Evolutionary conservation across 768 basidiomycete species (phyloP), one percentile per base, ranked within the genome.

Genomic region (Crassisporium funariophilum): DNA sequence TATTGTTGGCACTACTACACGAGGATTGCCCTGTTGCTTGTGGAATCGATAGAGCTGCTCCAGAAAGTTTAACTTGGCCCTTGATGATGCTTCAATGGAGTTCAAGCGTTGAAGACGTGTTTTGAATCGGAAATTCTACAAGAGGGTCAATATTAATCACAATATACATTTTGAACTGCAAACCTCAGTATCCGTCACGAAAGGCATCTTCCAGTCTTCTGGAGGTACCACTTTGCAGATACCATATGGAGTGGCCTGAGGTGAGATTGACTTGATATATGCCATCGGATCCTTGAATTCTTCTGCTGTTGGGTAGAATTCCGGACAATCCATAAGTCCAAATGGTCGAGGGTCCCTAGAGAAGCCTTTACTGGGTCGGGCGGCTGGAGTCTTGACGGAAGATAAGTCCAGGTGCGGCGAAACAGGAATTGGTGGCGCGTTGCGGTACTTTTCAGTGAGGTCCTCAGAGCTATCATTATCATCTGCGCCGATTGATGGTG

Each of bases 221-320:
- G 97, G 97, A 51, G 97, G 97, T 19, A 98, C 81, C 46, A 99
- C 83, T 74, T 99, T 99, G 73, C 91, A 95, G 58, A 99, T 93
- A 19, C 97, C 97, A 62, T 81, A 91, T 38, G 81, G 69, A 62
- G 74, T 77, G 0, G 88, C 95, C 23, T 74, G 68, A 41, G 81
- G 80, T 15, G 84, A 78, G 54, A 95, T 88, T 48, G 83, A 83
- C 63, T 81, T 82, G 66, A 99, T 89, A 68, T 98, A 99, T 35
- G 81, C 79, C 87, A 97, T 87, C 27, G 95, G 93, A 70, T 98
- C 91, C 62, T 81, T 83, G 68, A 94, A 99, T 67, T 99, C 89
- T 47, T 93, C 95, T n/a, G 70, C 62, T 1, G 86, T 88, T 17
- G 97, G 97, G 65, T 85, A 87, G 63, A 83, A 99, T 55, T 82